phyloP scores from a whole-genome alignment of 2,329 filamentous ascomycete genomes.

The Trichoderma polysporum region DNA sequence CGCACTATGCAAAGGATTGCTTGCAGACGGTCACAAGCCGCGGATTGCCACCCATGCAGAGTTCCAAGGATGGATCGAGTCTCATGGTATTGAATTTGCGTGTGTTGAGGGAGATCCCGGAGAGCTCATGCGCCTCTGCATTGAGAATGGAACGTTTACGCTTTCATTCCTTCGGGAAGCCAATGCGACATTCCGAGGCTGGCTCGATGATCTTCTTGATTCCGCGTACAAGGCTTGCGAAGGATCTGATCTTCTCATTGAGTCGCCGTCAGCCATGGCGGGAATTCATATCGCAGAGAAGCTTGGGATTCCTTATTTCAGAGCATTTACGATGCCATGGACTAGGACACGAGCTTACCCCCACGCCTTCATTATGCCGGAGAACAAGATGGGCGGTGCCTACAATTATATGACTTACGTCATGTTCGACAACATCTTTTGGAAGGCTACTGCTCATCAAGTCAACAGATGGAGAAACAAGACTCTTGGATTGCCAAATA shows the following conservation, averaged over 20 bases:
- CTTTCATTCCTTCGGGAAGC: slow-evolving; percentile 87
- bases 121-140: slow-evolving; percentile 93
- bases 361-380: slow-evolving; percentile 90
- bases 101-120: slow-evolving; percentile 87
- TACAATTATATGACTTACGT: slow-evolving; percentile 97
- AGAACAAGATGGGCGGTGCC: slow-evolving; percentile 89
- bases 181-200: slow-evolving; percentile 83
- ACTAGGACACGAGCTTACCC: slow-evolving; percentile 93
- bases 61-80: slow-evolving; percentile 84
- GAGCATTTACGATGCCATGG: slow-evolving; percentile 99
- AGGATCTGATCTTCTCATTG: slow-evolving; percentile 84
- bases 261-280: slow-evolving; percentile 94
- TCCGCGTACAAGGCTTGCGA: slow-evolving; percentile 84
- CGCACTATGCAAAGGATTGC: slow-evolving; percentile 84
- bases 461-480: slow-evolving; percentile 91
- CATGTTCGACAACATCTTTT: slow-evolving; percentile 96
- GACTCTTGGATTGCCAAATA: slow-evolving; percentile 74
- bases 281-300: slow-evolving; percentile 97
- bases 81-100: slow-evolving; percentile 91
- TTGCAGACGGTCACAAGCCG: slow-evolving; percentile 82
- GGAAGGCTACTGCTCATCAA: slow-evolving; percentile 88
- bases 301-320: slow-evolving; percentile 89
- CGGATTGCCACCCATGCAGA: slow-evolving; percentile 90
- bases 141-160: slow-evolving; percentile 97
- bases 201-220: slow-evolving; percentile 84